Base-by-base conservation (phyloP, 2,329 filamentous ascomycete genomes). In the Venturia aucupariae region DNA sequence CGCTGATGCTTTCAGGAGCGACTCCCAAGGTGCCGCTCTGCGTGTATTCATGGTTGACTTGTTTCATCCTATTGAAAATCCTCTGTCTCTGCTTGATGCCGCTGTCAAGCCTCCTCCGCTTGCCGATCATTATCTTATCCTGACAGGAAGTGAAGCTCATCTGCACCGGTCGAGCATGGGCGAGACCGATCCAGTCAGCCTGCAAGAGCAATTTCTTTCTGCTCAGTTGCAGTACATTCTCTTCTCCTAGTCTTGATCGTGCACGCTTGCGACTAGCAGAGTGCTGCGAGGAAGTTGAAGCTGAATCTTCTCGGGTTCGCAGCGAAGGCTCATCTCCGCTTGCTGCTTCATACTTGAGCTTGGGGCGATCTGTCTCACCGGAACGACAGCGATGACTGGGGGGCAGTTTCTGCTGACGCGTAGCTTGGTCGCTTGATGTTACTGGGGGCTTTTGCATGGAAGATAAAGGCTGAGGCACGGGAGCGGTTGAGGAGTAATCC, bases 111-210 rank as follows among this genome's bases (percentile, higher is more conserved):
- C 69, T 74, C 63, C 73, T 71, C 35, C 73, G 70, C 67, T 74
- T 76, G 30, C 73, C 73, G 62, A 74, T 70, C 63, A 61, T 68
- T 30, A 66, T 65, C 64, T 72, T 74, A 30, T 74, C 71, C 57
- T 65, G 69, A 60, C 62, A 66, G 0, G 71, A 69, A 41, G 62
- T 30, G 63, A 71, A 74, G 5, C 67, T 68, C 67, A 75, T 70
- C n/a, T 67, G 66, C 27, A 73, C 64, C 39, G 73, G 72, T 59
- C 67, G 70, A 10, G 72, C 71, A 13, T 68, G 66, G 32, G 66
- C 67, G 11, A 75, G 66, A 4, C 74, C 74, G 24, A 70, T 70
- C 75, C 75, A 77, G 55, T 76, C 73, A 39, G 61, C 66, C 62
- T 70, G 71, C 54, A 66, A 67, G 24, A 77, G 66, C 17, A 76